Evolutionary conservation across 768 basidiomycete genomes (phyloP).

Genomic region (Hericium erinaceus): DNA sequence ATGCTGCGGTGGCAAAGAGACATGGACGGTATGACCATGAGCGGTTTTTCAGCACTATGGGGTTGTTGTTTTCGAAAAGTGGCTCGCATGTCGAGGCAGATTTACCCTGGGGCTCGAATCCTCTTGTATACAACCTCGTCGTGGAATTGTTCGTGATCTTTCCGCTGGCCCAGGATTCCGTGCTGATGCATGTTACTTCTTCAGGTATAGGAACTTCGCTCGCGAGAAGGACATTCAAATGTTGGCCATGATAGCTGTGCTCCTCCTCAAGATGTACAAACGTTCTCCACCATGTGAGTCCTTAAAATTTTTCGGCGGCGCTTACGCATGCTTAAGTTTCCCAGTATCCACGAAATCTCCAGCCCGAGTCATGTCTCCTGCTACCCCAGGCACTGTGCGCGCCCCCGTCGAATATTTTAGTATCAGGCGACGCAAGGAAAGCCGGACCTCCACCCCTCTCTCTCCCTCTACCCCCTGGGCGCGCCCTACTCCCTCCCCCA

Average conservation of each 20-base stretch:
- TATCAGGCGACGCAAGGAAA: constrained; percentile 25
- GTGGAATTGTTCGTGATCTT: constrained; percentile 19
- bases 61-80: constrained; percentile 2
- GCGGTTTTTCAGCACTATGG: constrained; percentile 12
- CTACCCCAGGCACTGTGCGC: constrained; percentile 11
- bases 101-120: constrained; percentile 5
- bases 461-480: constrained; percentile 40
- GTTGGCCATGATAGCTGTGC: constrained; percentile 65
- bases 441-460: constrained; percentile 26
- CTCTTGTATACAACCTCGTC: constrained; percentile 8
- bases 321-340: not conserved
- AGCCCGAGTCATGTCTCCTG: not conserved
- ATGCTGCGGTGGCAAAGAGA: constrained; percentile 10
- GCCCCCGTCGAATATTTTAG: constrained; percentile 52
- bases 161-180: no score
- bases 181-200: not conserved
- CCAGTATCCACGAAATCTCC: not conserved
- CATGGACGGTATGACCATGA: constrained; percentile 9
- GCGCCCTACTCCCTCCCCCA: constrained; percentile 36
- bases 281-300: constrained; percentile 11
- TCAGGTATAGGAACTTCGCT: constrained; percentile 35
- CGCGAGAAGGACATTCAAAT: constrained; percentile 64
- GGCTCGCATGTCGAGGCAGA: not conserved
- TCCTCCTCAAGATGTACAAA: constrained; percentile 46
- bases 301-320: not conserved